Evolutionary conservation across 495 filamentous ascomycete genomes (phyloP).

Genomic region (Daldinia concentrica): DNA sequence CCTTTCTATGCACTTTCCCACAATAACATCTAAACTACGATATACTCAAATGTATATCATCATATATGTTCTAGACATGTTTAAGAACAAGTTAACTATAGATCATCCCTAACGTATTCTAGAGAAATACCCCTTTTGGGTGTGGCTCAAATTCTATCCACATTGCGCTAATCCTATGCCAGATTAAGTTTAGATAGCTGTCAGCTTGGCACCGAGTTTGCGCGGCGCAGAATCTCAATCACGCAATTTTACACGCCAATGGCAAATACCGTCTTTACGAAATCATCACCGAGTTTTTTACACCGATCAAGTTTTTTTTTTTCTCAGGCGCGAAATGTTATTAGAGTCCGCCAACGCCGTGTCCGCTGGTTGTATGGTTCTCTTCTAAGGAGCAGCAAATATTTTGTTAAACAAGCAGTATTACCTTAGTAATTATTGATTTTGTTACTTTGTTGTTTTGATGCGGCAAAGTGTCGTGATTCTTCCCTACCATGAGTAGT

Average conservation of each 20-base stretch:
- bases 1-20: too few relatives aligned
- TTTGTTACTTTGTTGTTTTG: background rate
- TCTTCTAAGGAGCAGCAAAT: background rate
- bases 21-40: background rate
- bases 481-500: conserved; percentile 17
- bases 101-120: background rate
- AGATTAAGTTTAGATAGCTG: conserved; percentile 23
- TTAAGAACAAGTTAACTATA: background rate
- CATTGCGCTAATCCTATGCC: conserved; percentile 11
- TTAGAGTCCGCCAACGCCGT: background rate
- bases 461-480: background rate
- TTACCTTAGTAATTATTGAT: too few relatives aligned
- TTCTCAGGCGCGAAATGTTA: background rate
- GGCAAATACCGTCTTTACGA: background rate
- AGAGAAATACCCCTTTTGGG: background rate
- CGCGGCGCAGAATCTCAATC: conserved; percentile 18
- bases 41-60: background rate
- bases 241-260: conserved; percentile 33
- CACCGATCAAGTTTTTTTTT: background rate
- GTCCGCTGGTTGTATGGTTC: background rate
- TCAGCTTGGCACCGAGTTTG: conserved; percentile 11
- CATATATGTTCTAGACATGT: background rate
- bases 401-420: background rate
- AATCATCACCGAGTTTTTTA: conserved; percentile 21
- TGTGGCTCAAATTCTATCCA: background rate